A percentile compares a stretch with the other conserved stretches of the same genome.
Evolutionary conservation across 2,329 filamentous ascomycete genomes (phyloP).

Genomic region (Cladosporium austrohemisphaericum): DNA sequence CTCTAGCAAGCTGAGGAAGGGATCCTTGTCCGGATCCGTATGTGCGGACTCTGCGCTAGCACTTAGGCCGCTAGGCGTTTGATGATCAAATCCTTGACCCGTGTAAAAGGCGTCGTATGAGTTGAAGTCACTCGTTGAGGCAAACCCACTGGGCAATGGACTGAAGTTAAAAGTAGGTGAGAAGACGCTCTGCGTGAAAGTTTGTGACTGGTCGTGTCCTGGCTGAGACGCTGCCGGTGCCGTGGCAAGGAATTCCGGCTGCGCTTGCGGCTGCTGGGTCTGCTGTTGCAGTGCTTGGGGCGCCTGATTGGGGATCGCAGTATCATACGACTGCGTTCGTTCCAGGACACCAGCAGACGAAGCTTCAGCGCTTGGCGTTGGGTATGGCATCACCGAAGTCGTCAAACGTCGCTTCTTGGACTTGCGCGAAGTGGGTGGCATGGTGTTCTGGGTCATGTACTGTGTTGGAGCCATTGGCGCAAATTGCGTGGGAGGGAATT

Average conservation of each 20-base stretch:
- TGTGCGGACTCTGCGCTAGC: conserved; percentile 37
- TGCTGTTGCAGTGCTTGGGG: conserved; percentile 16
- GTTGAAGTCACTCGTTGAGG: conserved; percentile 13
- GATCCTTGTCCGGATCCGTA: conserved; percentile 64
- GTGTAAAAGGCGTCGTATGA: conserved; percentile 24
- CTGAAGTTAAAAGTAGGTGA: conserved; percentile 40
- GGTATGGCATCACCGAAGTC: conserved; percentile 22
- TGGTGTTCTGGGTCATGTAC: conserved; percentile 22
- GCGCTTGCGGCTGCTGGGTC: not conserved
- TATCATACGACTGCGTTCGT: conserved; percentile 15
- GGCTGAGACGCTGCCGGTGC: conserved; percentile 4
- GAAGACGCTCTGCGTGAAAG: conserved; percentile 34
- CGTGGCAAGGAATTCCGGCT: conserved; percentile 10
- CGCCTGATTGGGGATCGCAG: conserved; percentile 6
- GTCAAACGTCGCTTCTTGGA: conserved; percentile 25
- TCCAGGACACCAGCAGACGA: conserved; percentile 12
- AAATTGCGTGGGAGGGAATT: conserved; percentile 1
- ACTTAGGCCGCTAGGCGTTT: conserved; percentile 44
- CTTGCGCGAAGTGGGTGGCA: conserved; percentile 18
- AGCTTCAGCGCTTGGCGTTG: conserved; percentile 18
- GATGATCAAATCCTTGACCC: conserved; percentile 33
- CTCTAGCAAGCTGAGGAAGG: conserved; percentile 73
- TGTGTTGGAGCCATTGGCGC: conserved; percentile 16
- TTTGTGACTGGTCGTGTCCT: conserved; percentile 18
- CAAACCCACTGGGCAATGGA: conserved; percentile 21